These are phyloP conservation scores for Prunus mira DNA, from an alignment of 306 rosid genomes.

Conservation along the genomic window DNA sequence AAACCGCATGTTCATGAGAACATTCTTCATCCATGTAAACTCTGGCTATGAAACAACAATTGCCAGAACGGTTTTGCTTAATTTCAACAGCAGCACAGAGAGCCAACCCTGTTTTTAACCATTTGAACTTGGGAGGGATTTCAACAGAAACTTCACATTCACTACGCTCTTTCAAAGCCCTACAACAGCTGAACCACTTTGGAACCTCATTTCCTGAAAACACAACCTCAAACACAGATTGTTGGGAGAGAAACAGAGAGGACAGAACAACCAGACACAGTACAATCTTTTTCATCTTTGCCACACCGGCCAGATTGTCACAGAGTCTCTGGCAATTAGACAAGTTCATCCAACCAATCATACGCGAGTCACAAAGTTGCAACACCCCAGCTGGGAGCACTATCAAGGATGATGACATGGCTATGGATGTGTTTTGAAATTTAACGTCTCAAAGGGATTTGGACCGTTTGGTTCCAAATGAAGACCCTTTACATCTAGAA, in stretches of 20 bases:
- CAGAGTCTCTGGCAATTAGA: no score
- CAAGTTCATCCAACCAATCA: not conserved
- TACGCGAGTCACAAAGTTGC: not conserved
- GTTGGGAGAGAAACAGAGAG: no score
- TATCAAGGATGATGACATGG: no score
- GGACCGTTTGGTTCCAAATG: constrained; percentile 45
- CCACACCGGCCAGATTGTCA: not conserved
- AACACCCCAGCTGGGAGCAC: no score
- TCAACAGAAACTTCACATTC: not conserved
- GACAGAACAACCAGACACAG: not conserved
- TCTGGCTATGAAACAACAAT: no score
- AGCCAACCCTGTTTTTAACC: not conserved
- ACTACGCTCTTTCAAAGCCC: not conserved
- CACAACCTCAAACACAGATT: not conserved
- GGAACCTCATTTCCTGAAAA: not conserved
- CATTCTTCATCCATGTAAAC: no score
- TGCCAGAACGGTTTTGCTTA: no score
- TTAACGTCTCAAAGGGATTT: constrained; percentile 59
- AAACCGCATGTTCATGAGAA: no score
- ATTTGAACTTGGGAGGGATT: not conserved
- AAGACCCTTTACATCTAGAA: constrained; percentile 50
- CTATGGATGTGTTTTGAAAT: no score
- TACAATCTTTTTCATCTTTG: not conserved
- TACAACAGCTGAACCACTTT: not conserved
- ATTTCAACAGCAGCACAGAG: constrained; percentile 14